Evolutionary conservation across 345 rosid species (phyloP), one percentile per base, ranked within the genome.

Genomic region (Schrenkiella parvula): DNA sequence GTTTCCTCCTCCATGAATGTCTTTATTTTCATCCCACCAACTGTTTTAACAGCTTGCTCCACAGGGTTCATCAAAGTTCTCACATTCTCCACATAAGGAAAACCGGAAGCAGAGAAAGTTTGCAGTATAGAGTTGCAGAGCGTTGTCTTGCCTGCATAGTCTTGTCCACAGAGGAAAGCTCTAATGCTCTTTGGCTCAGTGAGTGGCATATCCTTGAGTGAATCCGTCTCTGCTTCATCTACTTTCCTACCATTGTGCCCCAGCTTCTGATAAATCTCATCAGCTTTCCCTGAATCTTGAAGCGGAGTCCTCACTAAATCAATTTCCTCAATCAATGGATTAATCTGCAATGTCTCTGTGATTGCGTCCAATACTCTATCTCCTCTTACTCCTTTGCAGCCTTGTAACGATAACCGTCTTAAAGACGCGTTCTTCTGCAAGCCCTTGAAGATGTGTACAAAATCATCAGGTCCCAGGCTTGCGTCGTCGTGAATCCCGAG

Each of bases 91-190:
- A 85, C 78, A 79, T 85, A 89, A 28, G 95, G 86, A 78, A 86
- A 88, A 76, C 84, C 87, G 2, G 89, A 78, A 66, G 93, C 76
- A 42, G 91, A 84, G 68, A 83, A 87, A 73, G 53, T 88, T 77
- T 89, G 95, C 15, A 84, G 77, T 67, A 95, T 73, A 4, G 97
- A 82, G 66, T 87, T 85, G 80, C 89, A 88, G 15, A 95, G 86
- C 17, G 97, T 87, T 38, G 85, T 80, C 84, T 91, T 95, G 5
- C 97, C 98, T 65, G 96, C 95, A 75, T 84, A 84, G 78, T 93
- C 97, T 85, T 88, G 96, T 6, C 98, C 98, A 68, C 98, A 93
- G 61, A 93, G 82, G 86, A 93, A 91, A 66, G 85, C 95, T 35
- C 96, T 84, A 14, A 91, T 75, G 73, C 91, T 93, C 79, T 74